Base-by-base conservation (phyloP, 2,329 filamentous ascomycete genomes). In the Paecilomyces niveus region DNA sequence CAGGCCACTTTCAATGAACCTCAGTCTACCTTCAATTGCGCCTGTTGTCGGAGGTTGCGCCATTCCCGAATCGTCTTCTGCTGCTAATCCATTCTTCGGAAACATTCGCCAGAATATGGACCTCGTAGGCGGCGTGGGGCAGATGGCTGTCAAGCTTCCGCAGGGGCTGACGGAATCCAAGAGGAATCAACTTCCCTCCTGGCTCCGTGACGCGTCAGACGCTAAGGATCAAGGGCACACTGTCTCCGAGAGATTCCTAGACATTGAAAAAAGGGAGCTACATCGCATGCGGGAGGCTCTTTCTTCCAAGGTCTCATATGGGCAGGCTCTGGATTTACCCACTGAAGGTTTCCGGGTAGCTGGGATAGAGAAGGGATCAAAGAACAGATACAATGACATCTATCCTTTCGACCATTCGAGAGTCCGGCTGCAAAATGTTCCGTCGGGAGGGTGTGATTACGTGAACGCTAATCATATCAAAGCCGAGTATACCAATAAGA, bases 71-170 rank as follows among this genome's bases (percentile, higher is more conserved):
- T 78, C 79, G 45, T 81, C 84, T 0, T 86, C 85, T 60, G 84
- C 85, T 0, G 82, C 86, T 0, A 96, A 95, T 66, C 92, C 93
- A 0, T 97, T 99, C 77, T 97, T 97, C 72, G 86, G 87, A 61
- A 97, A 97, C 63, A 97, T 99, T 66, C 86, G 94, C 51, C 94
- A 97, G 72, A 96, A 97, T 63, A 93, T 95, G 85, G 94, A 97
- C 69, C 80, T 99, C 18, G 88, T 95, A 32, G 92, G 91, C 64
- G 94, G 94, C 21, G 93, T 97, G 10, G 94, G 94, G 0, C 92
- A 96, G 66, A 85, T 87, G 63, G 70, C 83, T 13, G 68, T 89
- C 58, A 85, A 84, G 65, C 74, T 83, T 53, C 87, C 87, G 2
- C 68, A 74, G n/a, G 68, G 74, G 18, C 74, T 87, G 65, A 80